phyloP scores from a whole-genome alignment of 768 basidiomycete genomes.

The Butyriboletus loyo region DNA sequence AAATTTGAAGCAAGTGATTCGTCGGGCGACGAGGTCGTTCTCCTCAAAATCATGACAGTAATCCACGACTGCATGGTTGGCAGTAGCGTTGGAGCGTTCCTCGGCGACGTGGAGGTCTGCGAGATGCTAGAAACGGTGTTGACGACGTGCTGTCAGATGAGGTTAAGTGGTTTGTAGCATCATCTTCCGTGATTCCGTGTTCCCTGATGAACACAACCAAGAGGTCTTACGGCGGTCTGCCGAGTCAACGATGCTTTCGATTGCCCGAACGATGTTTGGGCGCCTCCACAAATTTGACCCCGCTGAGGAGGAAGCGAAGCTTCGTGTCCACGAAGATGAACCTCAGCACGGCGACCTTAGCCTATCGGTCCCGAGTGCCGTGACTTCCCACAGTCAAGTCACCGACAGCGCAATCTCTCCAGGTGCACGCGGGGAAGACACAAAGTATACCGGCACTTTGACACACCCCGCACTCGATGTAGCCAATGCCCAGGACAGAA shows the following conservation, averaged over 20 bases:
- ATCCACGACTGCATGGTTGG: conserved; percentile 81
- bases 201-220: conserved; percentile 33
- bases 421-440: conserved; percentile 8
- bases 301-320: conserved; percentile 62
- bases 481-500: neutral
- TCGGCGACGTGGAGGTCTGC: conserved; percentile 93
- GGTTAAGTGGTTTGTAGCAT: conserved; percentile 76
- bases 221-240: conserved; percentile 86
- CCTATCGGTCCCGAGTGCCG: conserved; percentile 52
- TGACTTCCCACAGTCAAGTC: conserved; percentile 22
- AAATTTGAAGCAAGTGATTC: conserved; percentile 98
- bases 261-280: conserved; percentile 79
- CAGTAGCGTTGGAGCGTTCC: conserved; percentile 54
- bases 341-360: conserved; percentile 54
- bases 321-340: conserved; percentile 49
- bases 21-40: conserved; percentile 95
- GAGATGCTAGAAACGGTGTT: conserved; percentile 98
- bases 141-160: conserved; percentile 95
- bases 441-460: neutral
- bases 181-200: conserved; percentile 1
- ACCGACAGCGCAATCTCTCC: conserved; percentile 12
- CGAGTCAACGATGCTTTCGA: conserved; percentile 83
- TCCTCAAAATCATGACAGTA: conserved; percentile 87
- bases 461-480: neutral
- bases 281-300: conserved; percentile 70